phyloP scores from a whole-genome alignment of 2,329 filamentous ascomycete species.

The Microsporum audouinii region DNA sequence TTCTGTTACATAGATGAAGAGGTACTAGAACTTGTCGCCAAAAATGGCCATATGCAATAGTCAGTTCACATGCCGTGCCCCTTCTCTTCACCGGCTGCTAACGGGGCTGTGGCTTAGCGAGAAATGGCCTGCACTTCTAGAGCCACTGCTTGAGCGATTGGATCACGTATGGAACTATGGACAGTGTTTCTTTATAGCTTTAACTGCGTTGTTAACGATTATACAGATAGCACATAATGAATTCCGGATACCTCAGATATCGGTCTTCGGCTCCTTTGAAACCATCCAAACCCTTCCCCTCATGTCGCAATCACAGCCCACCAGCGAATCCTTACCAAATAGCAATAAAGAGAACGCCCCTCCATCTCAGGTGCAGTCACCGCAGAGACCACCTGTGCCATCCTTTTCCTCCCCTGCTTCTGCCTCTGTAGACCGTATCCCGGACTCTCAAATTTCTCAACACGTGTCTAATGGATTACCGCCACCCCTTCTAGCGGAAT shows the following conservation, averaged over 20 bases:
- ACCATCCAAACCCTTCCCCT: slow-evolving; percentile 18
- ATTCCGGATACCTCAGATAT: slow-evolving; percentile 59
- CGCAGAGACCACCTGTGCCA: slow-evolving; percentile 29
- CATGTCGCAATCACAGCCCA: slow-evolving; percentile 19
- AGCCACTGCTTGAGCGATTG: slow-evolving; percentile 54
- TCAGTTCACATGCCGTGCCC: slow-evolving; percentile 23
- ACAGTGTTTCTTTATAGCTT: neutral
- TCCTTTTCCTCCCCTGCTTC: slow-evolving; percentile 25
- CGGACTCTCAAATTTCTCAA: slow-evolving; percentile 33
- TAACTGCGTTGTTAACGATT: neutral
- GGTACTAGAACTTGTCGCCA: slow-evolving; percentile 45
- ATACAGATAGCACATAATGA: slow-evolving; percentile 60
- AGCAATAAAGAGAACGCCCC: slow-evolving; percentile 31
- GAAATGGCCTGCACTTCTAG: slow-evolving; percentile 57
- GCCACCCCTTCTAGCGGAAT: slow-evolving; percentile 50
- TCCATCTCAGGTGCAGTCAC: slow-evolving; percentile 23
- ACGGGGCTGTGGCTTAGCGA: slow-evolving; percentile 40
- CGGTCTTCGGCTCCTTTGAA: slow-evolving; percentile 30
- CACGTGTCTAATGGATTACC: slow-evolving; percentile 46
- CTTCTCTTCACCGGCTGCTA: slow-evolving; percentile 17
- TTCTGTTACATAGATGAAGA: slow-evolving; percentile 37
- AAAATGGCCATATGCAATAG: slow-evolving; percentile 49
- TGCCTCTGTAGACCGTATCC: slow-evolving; percentile 30
- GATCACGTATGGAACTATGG: slow-evolving; percentile 44
- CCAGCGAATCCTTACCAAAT: slow-evolving; percentile 20